These are phyloP conservation scores for Papiliotrema flavescens DNA, from an alignment of 1,284 basidiomycete species.

Conservation along the genomic window DNA sequence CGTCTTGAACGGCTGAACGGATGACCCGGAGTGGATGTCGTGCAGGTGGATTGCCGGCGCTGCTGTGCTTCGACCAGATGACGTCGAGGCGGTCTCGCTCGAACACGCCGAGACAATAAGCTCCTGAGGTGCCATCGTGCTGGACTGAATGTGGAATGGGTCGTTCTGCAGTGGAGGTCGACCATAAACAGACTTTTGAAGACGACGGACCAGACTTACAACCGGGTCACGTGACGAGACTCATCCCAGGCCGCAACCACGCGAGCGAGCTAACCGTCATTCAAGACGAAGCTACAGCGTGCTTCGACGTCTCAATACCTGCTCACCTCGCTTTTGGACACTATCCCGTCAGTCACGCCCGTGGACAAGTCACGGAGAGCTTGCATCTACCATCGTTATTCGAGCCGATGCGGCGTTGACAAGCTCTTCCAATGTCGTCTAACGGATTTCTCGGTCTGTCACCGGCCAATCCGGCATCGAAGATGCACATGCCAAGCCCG, in stretches of 20 bases:
- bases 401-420: no score
- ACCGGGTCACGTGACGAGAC: not conserved
- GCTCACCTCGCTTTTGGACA: no score
- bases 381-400: no score
- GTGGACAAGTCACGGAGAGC: no score
- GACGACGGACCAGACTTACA: no score
- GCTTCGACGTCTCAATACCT: no score
- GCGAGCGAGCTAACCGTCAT: no score
- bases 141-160: not conserved
- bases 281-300: no score
- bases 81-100: constrained; percentile 19
- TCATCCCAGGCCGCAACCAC: no score
- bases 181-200: not conserved
- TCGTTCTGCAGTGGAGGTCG: not conserved
- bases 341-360: no score
- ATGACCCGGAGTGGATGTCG: constrained; percentile 43
- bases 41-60: constrained; percentile 48
- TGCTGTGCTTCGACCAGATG: constrained; percentile 18
- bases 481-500: not conserved
- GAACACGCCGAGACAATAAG: constrained; percentile 44
- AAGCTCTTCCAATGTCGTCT: no score
- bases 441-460: no score
- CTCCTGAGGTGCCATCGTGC: constrained; percentile 39
- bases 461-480: not conserved
- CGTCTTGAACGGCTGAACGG: constrained; percentile 49